Percentiles rank a stretch among this genome's conserved stretches.
Conservation (phyloP, 2,329 filamentous ascomycete genomes). For the Phialophora verrucosa region DNA sequence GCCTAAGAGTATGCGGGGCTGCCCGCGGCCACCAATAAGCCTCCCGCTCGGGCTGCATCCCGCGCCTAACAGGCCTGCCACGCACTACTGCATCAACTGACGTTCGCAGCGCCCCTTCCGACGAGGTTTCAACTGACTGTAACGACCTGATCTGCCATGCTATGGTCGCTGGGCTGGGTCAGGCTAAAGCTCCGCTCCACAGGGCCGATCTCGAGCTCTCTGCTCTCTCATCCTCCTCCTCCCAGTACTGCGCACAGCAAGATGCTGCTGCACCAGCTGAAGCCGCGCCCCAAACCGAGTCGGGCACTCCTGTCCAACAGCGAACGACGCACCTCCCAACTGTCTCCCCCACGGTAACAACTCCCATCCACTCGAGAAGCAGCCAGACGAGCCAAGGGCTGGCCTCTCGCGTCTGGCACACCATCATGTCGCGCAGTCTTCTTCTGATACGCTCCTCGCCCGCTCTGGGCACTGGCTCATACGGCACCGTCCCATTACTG, state of each 20-base stretch:
- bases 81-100: not conserved
- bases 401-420: conserved; percentile 31
- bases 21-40: conserved; percentile 13
- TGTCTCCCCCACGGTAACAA: conserved; percentile 23
- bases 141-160: conserved; percentile 18
- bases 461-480: conserved; percentile 65
- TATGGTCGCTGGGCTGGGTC: conserved; percentile 24
- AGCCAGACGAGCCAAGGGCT: conserved; percentile 17
- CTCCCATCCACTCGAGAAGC: conserved; percentile 9
- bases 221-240: conserved; percentile 18
- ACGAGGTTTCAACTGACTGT: not conserved
- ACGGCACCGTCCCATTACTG: conserved; percentile 60
- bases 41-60: not conserved
- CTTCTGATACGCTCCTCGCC: conserved; percentile 66
- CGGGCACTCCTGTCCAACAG: conserved; percentile 25
- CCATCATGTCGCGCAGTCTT: conserved; percentile 54
- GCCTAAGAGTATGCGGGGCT: conserved; percentile 4
- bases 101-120: not conserved
- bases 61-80: not conserved
- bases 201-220: conserved; percentile 27
- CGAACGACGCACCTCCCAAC: conserved; percentile 11
- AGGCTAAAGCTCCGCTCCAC: conserved; percentile 18
- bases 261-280: conserved; percentile 26
- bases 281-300: conserved; percentile 18
- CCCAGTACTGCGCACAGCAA: conserved; percentile 23